Conservation (phyloP, 805 yeast species). For the Spathaspora arborariae region DNA sequence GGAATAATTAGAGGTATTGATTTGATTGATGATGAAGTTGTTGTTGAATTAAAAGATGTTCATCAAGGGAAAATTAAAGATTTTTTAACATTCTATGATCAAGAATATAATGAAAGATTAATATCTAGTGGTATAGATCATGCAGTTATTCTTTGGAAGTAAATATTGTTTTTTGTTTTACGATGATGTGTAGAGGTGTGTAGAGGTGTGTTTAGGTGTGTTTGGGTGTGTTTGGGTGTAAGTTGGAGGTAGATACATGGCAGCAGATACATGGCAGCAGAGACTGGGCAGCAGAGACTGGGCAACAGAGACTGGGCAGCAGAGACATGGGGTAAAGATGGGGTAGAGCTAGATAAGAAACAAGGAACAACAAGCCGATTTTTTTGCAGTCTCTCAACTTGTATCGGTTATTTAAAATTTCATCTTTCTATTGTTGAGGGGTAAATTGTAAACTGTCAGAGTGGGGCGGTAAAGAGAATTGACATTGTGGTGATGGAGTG, state of each 20-base stretch:
- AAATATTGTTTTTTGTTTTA: no score
- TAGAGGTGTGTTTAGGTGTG: no score
- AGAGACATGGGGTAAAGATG: no score
- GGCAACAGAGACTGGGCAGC: no score
- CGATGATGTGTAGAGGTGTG: no score
- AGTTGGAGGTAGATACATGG: no score
- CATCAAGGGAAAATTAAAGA: slow-evolving; percentile 51
- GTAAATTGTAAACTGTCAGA: background rate
- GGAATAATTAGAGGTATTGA: slow-evolving; percentile 62
- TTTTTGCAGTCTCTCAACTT: background rate
- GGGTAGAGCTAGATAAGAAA: no score
- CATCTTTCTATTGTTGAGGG: background rate
- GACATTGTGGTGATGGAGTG: background rate
- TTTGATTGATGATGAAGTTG: slow-evolving; percentile 33
- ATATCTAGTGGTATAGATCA: slow-evolving; percentile 49
- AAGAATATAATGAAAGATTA: slow-evolving; percentile 32
- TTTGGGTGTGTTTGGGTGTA: no score
- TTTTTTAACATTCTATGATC: slow-evolving; percentile 20
- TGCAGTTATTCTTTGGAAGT: slow-evolving; percentile 14
- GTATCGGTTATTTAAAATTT: no score
- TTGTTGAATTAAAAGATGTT: slow-evolving; percentile 25
- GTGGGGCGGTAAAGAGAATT: background rate
- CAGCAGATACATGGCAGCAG: no score
- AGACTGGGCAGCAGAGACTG: no score
- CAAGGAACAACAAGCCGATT: no score